phyloP scores from a whole-genome alignment of 805 yeast genomes.

The Sungouiozyma intestinalis region DNA sequence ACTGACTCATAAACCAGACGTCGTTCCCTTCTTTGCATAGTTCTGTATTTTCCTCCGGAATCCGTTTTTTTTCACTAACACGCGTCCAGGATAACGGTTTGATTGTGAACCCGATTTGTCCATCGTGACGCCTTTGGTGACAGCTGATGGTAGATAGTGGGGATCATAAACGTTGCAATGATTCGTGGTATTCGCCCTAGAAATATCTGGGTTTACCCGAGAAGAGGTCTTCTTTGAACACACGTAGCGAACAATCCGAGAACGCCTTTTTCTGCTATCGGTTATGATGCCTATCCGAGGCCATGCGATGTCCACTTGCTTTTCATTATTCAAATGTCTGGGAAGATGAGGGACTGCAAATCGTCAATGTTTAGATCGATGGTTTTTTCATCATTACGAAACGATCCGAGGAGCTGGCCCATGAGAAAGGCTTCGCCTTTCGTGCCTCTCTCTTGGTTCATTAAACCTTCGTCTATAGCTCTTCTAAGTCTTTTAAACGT shows the following conservation, averaged over 20 bases:
- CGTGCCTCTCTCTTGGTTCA: background rate
- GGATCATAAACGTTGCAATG: too few species aligned
- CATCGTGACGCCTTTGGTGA: too few species aligned
- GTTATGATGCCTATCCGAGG: background rate
- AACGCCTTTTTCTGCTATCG: too few species aligned
- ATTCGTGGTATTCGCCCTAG: too few species aligned
- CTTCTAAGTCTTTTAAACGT: background rate
- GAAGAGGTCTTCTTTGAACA: too few species aligned
- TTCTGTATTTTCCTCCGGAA: background rate
- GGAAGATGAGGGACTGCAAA: background rate
- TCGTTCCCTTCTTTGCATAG: background rate
- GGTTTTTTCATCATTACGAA: background rate
- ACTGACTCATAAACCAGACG: too few species aligned
- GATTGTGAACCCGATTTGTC: background rate
- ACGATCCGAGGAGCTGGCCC: background rate
- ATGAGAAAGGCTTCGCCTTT: background rate
- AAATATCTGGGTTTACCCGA: too few species aligned
- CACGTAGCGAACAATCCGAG: too few species aligned
- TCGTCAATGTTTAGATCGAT: background rate
- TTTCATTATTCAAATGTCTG: background rate
- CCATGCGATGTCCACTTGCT: background rate
- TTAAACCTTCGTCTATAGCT: background rate
- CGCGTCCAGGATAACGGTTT: background rate
- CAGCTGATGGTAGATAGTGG: too few species aligned
- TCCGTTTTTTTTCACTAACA: background rate